Conservation (phyloP, 1,139 yeast genomes). For the Arxiozyma slooffiae region DNA sequence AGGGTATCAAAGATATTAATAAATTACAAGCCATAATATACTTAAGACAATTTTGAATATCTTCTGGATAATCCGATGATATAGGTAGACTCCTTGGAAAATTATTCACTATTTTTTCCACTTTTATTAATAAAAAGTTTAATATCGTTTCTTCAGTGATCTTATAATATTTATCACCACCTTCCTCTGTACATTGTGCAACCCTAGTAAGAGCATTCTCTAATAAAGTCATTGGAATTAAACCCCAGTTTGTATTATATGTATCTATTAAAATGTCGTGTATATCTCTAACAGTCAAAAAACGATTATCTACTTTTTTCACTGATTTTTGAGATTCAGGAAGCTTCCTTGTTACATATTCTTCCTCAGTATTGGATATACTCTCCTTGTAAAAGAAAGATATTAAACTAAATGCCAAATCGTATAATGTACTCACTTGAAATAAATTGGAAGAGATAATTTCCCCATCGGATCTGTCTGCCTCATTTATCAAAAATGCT, state of each 20-base stretch:
- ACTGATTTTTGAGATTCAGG: constrained; percentile 1
- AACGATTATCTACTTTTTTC: constrained; percentile 11
- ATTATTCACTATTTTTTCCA: constrained; percentile 28
- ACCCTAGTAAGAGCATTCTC: constrained; percentile 29
- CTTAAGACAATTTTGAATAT: constrained; percentile 13
- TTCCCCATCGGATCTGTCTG: constrained; percentile 24
- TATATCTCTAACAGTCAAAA: constrained; percentile 30
- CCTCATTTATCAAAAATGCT: constrained; percentile 30
- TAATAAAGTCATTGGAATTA: constrained; percentile 17
- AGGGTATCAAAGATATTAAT: constrained; percentile 25
- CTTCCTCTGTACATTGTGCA: constrained; percentile 41
- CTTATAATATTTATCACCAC: constrained; percentile 42
- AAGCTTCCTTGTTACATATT: constrained; percentile 24
- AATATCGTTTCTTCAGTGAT: constrained; percentile 34
- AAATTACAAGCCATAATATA: constrained; percentile 20
- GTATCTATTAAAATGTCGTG: constrained; percentile 26
- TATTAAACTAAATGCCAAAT: constrained; percentile 35
- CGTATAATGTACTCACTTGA: constrained; percentile 37
- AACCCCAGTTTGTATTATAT: constrained; percentile 19
- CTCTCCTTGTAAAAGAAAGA: constrained; percentile 31
- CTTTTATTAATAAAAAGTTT: constrained; percentile 32
- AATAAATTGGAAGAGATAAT: constrained; percentile 31
- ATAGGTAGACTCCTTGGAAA: constrained; percentile 29
- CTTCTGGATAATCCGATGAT: constrained; percentile 17
- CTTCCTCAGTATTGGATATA: constrained; percentile 19